Conservation (phyloP, 176 grass and related monocot genomes). For the Tillandsia fasciculata region DNA sequence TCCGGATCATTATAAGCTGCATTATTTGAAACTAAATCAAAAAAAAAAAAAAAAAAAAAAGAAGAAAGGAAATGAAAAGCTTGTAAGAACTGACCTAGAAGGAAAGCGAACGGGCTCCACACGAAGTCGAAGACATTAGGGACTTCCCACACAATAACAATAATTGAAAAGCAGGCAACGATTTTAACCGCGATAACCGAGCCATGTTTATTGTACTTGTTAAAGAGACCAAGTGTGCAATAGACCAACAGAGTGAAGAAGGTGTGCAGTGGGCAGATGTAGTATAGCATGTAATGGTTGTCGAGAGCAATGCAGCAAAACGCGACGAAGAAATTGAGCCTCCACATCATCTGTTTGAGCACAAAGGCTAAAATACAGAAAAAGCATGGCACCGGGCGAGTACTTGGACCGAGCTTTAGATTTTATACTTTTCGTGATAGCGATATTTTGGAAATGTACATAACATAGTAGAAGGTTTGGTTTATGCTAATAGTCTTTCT, state of each 20-base stretch:
- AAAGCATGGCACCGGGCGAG: neutral
- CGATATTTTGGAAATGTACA: no score
- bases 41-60: neutral
- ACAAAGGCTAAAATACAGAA: neutral
- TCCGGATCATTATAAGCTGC: slow-evolving; percentile 24
- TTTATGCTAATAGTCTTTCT: no score
- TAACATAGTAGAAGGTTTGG: no score
- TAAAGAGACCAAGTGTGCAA: slow-evolving; percentile 10
- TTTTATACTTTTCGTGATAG: no score
- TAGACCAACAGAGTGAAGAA: slow-evolving; percentile 26
- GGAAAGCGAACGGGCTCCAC: slow-evolving; percentile 24
- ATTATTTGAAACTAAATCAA: neutral
- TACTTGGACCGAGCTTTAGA: no score
- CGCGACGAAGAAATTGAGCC: slow-evolving; percentile 24
- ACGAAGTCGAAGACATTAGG: slow-evolving; percentile 15
- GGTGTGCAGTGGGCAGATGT: slow-evolving; percentile 29
- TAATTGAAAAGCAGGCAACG: slow-evolving; percentile 12
- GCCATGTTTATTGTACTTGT: slow-evolving; percentile 19
- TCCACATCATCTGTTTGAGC: slow-evolving; percentile 24
- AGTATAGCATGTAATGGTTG: slow-evolving; percentile 27
- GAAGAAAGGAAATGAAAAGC: neutral
- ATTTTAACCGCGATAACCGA: slow-evolving; percentile 24
- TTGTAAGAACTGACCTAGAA: slow-evolving; percentile 16
- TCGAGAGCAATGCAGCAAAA: slow-evolving; percentile 23
- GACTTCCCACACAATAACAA: slow-evolving; percentile 19